phyloP scores from a whole-genome alignment of 1,139 yeast species.

The Geotrichum candidum region DNA sequence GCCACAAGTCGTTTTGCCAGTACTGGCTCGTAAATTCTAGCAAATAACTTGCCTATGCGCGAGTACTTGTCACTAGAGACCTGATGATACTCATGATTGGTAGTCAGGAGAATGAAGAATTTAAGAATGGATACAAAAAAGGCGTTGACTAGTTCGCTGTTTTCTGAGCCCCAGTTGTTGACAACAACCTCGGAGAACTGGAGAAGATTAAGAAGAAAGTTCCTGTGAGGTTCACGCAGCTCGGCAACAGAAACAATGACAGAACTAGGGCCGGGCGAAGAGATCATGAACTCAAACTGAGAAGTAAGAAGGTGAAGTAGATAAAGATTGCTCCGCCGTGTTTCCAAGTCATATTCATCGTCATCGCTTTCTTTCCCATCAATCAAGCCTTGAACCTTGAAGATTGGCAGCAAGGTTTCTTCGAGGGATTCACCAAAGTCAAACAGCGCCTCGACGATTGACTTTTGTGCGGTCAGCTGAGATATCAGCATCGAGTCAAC shows the following conservation, averaged over 20 bases:
- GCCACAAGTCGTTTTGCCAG: slow-evolving; percentile 11
- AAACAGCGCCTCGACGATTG: slow-evolving; percentile 3
- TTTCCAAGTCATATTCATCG: slow-evolving; percentile 10
- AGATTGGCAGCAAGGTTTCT: slow-evolving; percentile 1
- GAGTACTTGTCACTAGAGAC: slow-evolving; percentile 3
- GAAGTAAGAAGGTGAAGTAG: slow-evolving; percentile 15
- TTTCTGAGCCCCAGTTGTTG: slow-evolving; percentile 2
- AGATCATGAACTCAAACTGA: slow-evolving; percentile 19
- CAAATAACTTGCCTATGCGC: slow-evolving; percentile 9
- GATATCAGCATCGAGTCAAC: slow-evolving; percentile 13
- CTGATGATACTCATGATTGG: slow-evolving; percentile 14
- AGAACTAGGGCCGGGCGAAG: not conserved
- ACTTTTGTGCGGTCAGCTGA: slow-evolving; percentile 3
- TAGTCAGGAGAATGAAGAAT: slow-evolving; percentile 20
- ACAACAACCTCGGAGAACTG: not conserved
- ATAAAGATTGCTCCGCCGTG: slow-evolving; percentile 1
- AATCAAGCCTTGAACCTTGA: not conserved
- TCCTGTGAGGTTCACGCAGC: slow-evolving; percentile 1
- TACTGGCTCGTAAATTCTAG: slow-evolving; percentile 7
- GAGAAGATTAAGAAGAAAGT: slow-evolving; percentile 4
- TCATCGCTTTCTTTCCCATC: slow-evolving; percentile 10
- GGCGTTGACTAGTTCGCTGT: slow-evolving; percentile 1
- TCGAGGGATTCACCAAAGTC: slow-evolving; percentile 11
- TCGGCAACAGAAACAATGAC: slow-evolving; percentile 8
- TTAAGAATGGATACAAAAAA: slow-evolving; percentile 15